Evolutionary conservation across 331 rosid genomes (phyloP).

Genomic region (Malus hybrid): DNA sequence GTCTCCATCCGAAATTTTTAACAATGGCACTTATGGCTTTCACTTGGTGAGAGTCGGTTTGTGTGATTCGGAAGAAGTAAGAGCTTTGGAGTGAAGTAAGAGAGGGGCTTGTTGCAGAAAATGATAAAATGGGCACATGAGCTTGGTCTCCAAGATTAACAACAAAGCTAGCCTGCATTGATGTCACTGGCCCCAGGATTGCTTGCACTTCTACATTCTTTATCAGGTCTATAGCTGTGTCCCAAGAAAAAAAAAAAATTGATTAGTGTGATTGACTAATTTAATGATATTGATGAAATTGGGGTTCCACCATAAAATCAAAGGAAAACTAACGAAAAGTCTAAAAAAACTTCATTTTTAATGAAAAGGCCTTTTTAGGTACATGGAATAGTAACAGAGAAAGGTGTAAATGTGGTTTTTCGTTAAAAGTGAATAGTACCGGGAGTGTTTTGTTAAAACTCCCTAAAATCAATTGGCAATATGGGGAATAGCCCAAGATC

Average conservation of each 20-base stretch:
- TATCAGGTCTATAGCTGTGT: too few species aligned
- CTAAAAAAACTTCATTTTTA: too few species aligned
- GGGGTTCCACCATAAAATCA: too few species aligned
- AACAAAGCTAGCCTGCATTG: conserved; percentile 27
- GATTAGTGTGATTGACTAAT: background rate
- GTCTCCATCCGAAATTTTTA: conserved; percentile 26
- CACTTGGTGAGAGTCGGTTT: conserved; percentile 22
- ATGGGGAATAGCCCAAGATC: too few species aligned
- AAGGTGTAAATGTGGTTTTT: too few species aligned
- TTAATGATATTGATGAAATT: background rate
- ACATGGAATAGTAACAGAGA: too few species aligned
- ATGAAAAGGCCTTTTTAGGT: too few species aligned
- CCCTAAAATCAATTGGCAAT: too few species aligned
- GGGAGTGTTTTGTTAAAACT: too few species aligned
- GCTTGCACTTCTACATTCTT: conserved; percentile 7
- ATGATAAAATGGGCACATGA: conserved; percentile 29
- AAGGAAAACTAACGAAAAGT: too few species aligned
- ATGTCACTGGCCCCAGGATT: conserved; percentile 33
- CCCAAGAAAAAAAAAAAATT: background rate
- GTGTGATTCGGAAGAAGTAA: conserved; percentile 23
- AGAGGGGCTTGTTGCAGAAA: conserved; percentile 27
- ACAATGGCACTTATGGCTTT: conserved; percentile 23
- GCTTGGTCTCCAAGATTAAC: conserved; percentile 27
- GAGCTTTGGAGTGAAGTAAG: conserved; percentile 13
- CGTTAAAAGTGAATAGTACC: too few species aligned